Evolutionary conservation across 23 red algal genomes (phyloP), one percentile per base, ranked within the genome.

Genomic region (Gracilaria domingensis): DNA sequence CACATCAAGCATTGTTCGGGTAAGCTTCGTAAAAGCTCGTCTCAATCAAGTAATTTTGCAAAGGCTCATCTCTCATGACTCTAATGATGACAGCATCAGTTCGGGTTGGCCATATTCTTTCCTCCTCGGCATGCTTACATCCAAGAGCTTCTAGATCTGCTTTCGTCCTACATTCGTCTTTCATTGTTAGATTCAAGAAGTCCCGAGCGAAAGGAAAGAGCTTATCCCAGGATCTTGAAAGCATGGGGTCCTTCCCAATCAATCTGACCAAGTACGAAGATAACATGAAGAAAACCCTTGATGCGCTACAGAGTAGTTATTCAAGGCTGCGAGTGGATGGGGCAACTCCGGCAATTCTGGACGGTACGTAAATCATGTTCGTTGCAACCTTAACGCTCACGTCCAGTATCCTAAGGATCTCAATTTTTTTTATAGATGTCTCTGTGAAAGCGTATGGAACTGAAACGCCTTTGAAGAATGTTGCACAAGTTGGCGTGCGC

Each of bases 401-500:
- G 26, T 18, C 26, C 4, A 62, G 12, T 26, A 62, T 62, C 3
- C 59, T 62, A 29, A 57, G 26, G 4, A 32, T 44, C 28, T 20
- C 4, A 73, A 62, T 62, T 16, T 36, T n/a, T 50, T 0, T 42
- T 64, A 18, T 26, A 96, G 94, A 70, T 73, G 74, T 96, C 32
- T 58, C 37, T 58, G 94, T 96, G 17, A 44, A 76, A n/a, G 86
- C 86, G n/a, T 89, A 94, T 39, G 96, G 96, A 33, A 77, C 91
- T 30, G 66, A 36, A 67, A 83, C 88, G 24, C 62, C 87, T 61
- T 69, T 98, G 79, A 75, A 80, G 30, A 83, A 93, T 21, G 34
- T 98, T 29, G 96, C 96, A 21, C 91, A 94, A 60, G 96, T 98
- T 8, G 51, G 91, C n/a, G 89, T 93, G 7, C 86, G 81, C 38